These are phyloP conservation scores for Gossypium herbaceum DNA, from an alignment of 345 rosid genomes.

Conservation along the genomic window DNA sequence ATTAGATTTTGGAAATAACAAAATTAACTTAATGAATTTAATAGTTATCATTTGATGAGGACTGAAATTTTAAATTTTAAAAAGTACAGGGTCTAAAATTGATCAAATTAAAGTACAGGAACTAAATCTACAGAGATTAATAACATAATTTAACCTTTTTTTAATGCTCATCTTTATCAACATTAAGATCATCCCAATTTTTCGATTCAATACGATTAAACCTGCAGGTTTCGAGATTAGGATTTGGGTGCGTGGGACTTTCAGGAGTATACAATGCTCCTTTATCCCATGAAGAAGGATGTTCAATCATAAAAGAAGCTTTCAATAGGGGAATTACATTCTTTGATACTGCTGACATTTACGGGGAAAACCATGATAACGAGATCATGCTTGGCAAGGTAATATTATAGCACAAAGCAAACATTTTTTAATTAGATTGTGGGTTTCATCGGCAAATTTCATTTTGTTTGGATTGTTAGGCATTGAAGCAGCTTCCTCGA, in stretches of 20 bases:
- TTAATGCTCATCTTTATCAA: not conserved
- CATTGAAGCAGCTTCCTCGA: constrained; percentile 47
- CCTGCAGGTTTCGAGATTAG: constrained; percentile 39
- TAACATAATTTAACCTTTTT: too few species aligned
- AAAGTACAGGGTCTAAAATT: too few species aligned
- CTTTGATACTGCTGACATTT: constrained; percentile 39
- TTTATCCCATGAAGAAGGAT: constrained; percentile 42
- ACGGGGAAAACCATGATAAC: constrained; percentile 36
- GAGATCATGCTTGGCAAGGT: constrained; percentile 54
- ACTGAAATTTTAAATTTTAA: too few species aligned
- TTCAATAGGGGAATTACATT: constrained; percentile 40
- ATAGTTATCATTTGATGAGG: too few species aligned
- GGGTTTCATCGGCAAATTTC: not conserved
- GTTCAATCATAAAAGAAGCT: constrained; percentile 34
- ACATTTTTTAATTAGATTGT: not conserved
- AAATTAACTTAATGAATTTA: too few species aligned
- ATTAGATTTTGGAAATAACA: too few species aligned
- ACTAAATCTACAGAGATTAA: too few species aligned
- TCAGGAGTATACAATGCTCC: constrained; percentile 37
- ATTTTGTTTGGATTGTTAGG: constrained; percentile 1
- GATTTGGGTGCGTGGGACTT: constrained; percentile 50
- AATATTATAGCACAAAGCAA: not conserved
- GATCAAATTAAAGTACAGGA: too few species aligned
- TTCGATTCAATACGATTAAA: not conserved
- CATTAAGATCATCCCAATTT: not conserved